Percentiles rank a stretch among this genome's conserved stretches.
Evolutionary conservation across 257 asterid species (phyloP).

Genomic region (Verbascum thapsus): DNA sequence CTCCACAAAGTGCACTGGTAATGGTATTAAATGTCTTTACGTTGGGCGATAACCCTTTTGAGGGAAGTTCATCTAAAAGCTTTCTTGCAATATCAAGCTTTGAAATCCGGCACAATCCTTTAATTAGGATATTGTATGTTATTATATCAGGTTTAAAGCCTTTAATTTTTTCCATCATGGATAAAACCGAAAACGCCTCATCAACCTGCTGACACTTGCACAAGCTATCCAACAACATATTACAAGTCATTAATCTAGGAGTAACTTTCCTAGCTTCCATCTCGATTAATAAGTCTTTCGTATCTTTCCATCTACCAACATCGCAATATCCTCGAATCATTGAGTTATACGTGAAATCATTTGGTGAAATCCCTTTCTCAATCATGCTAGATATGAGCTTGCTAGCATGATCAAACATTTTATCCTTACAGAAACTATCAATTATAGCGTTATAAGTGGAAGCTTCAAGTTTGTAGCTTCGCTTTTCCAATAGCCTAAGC

Average conservation of each 20-base stretch:
- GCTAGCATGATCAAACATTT: not conserved
- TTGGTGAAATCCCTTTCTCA: not conserved
- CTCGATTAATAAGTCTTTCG: too few relatives aligned
- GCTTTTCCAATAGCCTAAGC: constrained; percentile 21
- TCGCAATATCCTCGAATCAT: not conserved
- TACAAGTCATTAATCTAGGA: too few relatives aligned
- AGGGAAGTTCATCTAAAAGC: not conserved
- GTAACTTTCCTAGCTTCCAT: too few relatives aligned
- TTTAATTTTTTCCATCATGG: too few relatives aligned
- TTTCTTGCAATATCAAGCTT: not conserved
- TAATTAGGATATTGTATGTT: not conserved
- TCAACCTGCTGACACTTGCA: too few relatives aligned
- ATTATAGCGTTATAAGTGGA: constrained; percentile 1
- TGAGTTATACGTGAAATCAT: not conserved
- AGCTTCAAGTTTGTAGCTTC: constrained; percentile 5
- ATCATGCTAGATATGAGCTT: not conserved
- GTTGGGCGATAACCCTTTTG: not conserved
- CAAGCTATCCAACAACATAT: too few relatives aligned
- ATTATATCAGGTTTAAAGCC: not conserved
- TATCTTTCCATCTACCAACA: too few relatives aligned
- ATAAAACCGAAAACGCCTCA: too few relatives aligned
- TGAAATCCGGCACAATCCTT: too few relatives aligned
- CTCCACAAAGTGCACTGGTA: not conserved
- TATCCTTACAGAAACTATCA: constrained; percentile 25
- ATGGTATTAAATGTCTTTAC: not conserved